Percentiles rank a stretch among this genome's conserved stretches.
Evolutionary conservation across 768 basidiomycete species (phyloP).

Genomic region (Dentipellis sp.): DNA sequence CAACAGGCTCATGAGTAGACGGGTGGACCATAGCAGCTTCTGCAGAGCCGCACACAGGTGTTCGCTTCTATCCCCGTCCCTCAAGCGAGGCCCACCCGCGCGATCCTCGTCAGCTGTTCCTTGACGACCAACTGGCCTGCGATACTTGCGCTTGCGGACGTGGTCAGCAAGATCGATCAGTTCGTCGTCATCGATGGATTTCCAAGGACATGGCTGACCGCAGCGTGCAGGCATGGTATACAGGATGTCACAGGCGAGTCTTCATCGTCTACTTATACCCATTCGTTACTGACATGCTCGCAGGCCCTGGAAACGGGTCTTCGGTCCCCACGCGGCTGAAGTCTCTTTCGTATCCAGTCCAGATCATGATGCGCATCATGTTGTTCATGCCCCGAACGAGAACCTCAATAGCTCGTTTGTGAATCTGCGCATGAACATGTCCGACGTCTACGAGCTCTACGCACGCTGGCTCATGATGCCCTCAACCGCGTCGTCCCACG

Average conservation of each 20-base stretch:
- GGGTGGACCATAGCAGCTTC: constrained; percentile 7
- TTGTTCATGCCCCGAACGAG: constrained; percentile 24
- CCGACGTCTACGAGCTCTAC: constrained; percentile 21
- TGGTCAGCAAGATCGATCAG: constrained; percentile 16
- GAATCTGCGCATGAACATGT: constrained; percentile 19
- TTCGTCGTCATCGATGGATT: constrained; percentile 1
- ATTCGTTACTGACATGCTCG: constrained; percentile 14
- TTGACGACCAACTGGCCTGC: constrained; percentile 13
- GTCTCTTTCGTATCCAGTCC: constrained; percentile 25
- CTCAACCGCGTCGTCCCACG: constrained; percentile 23
- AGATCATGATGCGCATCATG: constrained; percentile 26
- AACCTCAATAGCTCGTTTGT: constrained; percentile 25
- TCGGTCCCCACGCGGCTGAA: constrained; percentile 19
- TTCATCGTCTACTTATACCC: not conserved
- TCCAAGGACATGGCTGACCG: not conserved
- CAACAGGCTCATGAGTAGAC: constrained; percentile 13
- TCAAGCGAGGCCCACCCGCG: constrained; percentile 11
- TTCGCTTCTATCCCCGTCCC: constrained; percentile 17
- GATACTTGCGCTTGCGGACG: constrained; percentile 11
- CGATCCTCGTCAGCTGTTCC: constrained; percentile 12
- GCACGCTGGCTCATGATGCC: constrained; percentile 18
- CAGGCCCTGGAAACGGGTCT: constrained; percentile 20
- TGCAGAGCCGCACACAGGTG: constrained; percentile 16
- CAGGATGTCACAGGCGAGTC: not conserved
- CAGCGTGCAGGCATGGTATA: not conserved